phyloP scores from a whole-genome alignment of 2,329 filamentous ascomycete genomes.

The Epichloe gansuensis region DNA sequence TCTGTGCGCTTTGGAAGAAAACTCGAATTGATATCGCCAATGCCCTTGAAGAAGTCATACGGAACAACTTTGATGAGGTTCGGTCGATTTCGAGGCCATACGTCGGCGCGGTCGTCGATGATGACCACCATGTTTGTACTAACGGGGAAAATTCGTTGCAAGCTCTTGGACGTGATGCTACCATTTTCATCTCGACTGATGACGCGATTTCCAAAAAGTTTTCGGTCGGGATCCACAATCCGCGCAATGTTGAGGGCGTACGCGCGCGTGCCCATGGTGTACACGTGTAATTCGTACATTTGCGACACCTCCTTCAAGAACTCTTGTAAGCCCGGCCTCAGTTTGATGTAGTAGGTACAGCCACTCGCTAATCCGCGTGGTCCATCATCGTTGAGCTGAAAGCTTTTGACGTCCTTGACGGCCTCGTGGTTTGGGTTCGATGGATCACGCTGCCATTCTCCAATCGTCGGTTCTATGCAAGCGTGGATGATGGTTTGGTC shows the following conservation, averaged over 20 bases:
- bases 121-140: constrained; percentile 99
- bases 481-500: constrained; percentile 98
- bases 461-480: constrained; percentile 90
- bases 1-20: constrained; percentile 73
- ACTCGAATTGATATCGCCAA: constrained; percentile 96
- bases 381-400: constrained; percentile 80
- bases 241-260: constrained; percentile 86
- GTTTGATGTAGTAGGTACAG: constrained; percentile 98
- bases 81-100: constrained; percentile 80
- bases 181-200: constrained; percentile 96
- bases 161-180: constrained; percentile 77
- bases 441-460: constrained; percentile 85
- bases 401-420: constrained; percentile 75
- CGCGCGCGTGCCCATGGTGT: constrained; percentile 97
- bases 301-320: constrained; percentile 69
- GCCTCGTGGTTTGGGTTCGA: constrained; percentile 83
- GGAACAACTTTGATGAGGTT: constrained; percentile 92
- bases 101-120: constrained; percentile 92
- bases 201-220: constrained; percentile 85
- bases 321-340: constrained; percentile 70
- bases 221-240: constrained; percentile 81
- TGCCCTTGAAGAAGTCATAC: constrained; percentile 96
- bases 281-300: constrained; percentile 91
- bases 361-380: constrained; percentile 53
- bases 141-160: constrained; percentile 85